Base-by-base conservation (phyloP, 257 asterid species). In the Ilex aquifolium region DNA sequence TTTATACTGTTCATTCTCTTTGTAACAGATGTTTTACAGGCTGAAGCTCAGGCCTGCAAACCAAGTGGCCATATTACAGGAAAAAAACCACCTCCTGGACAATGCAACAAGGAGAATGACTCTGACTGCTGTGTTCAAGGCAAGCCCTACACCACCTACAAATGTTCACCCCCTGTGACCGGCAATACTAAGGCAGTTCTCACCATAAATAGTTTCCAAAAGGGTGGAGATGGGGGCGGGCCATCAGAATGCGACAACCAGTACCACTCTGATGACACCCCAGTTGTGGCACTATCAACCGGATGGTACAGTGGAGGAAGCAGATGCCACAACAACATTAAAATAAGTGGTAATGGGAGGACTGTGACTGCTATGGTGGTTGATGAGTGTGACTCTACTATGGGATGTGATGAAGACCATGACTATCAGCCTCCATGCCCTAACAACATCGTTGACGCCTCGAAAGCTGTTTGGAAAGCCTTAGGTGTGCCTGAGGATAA, bases 191-290 rank as follows among this genome's bases (percentile, higher is more conserved):
- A 72, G 13, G 85, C 80, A 12, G 60, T 67, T 40, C 65, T 82
- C 27, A 71, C 76, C 13, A 14, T 79, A 58, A 72, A 75, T 64
- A 65, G 81, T 53, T 82, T 82, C 2, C 60, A 75, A 51, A 55
- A 62, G 49, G 71, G 79, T 1, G 87, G 77, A 6, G 84, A 76
- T 48, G 87, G 87, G 3, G 76, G 74, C 5, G 67, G 64, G 13
- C 83, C 84, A 0, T 74, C 85, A 0, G 71, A 73, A 14, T 78
- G 88, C 16, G 82, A 78, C 31, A 60, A 69, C 8, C 21, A 77
- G 65, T 79, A 72, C 69, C 80, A 79, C 32, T 68, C 77, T 0
- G 76, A 78, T 54, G 62, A 79, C 61, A 65, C 48, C 3, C 83
- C 79, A 3, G 72, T 79, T 2, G 83, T 79, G 7, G 78, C 85